A percentile compares a stretch with the other conserved stretches of the same genome.
These are phyloP conservation scores for Spergularia azorica DNA, from an alignment of 179 eudicot species.

Conservation along the genomic window DNA sequence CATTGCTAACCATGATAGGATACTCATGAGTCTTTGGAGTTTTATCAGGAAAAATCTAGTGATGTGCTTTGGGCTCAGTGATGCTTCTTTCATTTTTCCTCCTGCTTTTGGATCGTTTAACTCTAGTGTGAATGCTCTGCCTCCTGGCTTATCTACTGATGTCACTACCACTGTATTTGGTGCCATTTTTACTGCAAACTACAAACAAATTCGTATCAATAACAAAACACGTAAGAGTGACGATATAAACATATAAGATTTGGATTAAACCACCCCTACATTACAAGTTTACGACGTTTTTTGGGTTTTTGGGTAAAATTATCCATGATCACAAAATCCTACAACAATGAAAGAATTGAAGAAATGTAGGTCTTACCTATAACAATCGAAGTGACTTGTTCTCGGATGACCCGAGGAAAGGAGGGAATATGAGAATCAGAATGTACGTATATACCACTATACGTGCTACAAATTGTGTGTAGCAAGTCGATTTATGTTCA, in stretches of 20 bases:
- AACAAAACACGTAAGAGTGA: too few relatives aligned
- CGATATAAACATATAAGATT: too few relatives aligned
- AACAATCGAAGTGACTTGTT: too few relatives aligned
- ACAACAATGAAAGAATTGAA: background rate
- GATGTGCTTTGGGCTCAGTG: slow-evolving; percentile 50
- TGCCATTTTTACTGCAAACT: slow-evolving; percentile 38
- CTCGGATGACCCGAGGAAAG: too few relatives aligned
- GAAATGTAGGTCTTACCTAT: background rate
- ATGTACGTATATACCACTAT: too few relatives aligned
- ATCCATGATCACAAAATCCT: too few relatives aligned
- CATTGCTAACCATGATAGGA: slow-evolving; percentile 39
- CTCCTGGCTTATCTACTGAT: slow-evolving; percentile 41
- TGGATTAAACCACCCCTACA: too few relatives aligned
- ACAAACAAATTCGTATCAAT: background rate
- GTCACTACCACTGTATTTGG: slow-evolving; percentile 51
- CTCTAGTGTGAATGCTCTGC: slow-evolving; percentile 24
- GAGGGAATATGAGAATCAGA: too few relatives aligned
- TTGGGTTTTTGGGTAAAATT: too few relatives aligned
- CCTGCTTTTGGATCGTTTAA: slow-evolving; percentile 24
- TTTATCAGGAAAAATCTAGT: slow-evolving; percentile 53
- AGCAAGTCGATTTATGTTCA: background rate
- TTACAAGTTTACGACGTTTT: too few relatives aligned
- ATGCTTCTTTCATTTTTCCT: slow-evolving; percentile 39
- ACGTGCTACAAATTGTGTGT: too few relatives aligned
- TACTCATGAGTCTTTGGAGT: slow-evolving; percentile 39